Conservation (phyloP, 1,284 basidiomycete species). For the Cutaneotrichosporon dermatis region DNA sequence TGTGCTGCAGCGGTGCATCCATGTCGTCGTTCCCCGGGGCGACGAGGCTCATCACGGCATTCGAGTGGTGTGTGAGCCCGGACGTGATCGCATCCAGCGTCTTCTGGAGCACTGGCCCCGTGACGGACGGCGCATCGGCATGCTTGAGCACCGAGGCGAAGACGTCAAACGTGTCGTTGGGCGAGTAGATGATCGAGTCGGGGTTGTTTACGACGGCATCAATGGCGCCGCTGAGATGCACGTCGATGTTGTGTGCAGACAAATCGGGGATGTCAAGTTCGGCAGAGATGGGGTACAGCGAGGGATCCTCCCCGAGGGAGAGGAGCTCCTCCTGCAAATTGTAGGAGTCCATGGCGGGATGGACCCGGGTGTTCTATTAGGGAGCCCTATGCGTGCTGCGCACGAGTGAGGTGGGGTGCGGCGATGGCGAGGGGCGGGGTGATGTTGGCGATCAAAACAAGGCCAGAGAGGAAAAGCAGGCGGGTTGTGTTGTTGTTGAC, state of each 20-base stretch:
- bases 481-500: conserved; percentile 11
- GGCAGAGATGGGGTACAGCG: conserved; percentile 59
- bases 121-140: conserved; percentile 35
- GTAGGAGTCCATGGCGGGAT: conserved; percentile 50
- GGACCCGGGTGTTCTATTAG: neutral
- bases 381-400: too few species aligned
- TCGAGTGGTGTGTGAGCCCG: conserved; percentile 33
- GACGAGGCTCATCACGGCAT: conserved; percentile 30
- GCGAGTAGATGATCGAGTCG: conserved; percentile 59
- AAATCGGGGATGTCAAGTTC: conserved; percentile 61
- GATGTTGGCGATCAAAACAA: conserved; percentile 12
- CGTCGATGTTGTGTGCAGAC: conserved; percentile 50
- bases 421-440: neutral
- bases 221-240: conserved; percentile 55
- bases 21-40: conserved; percentile 56
- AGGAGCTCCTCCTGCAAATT: conserved; percentile 72
- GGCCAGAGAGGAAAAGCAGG: conserved; percentile 7
- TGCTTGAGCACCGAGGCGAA: conserved; percentile 65
- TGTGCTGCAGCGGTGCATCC: conserved; percentile 64
- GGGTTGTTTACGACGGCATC: conserved; percentile 67
- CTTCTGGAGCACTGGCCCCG: conserved; percentile 37
- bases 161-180: conserved; percentile 64
- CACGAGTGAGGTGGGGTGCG: neutral
- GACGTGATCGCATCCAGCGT: conserved; percentile 37
- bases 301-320: conserved; percentile 55